Evolutionary conservation across 495 filamentous ascomycete genomes (phyloP).

Genomic region (Astrothelium macrocarpum): DNA sequence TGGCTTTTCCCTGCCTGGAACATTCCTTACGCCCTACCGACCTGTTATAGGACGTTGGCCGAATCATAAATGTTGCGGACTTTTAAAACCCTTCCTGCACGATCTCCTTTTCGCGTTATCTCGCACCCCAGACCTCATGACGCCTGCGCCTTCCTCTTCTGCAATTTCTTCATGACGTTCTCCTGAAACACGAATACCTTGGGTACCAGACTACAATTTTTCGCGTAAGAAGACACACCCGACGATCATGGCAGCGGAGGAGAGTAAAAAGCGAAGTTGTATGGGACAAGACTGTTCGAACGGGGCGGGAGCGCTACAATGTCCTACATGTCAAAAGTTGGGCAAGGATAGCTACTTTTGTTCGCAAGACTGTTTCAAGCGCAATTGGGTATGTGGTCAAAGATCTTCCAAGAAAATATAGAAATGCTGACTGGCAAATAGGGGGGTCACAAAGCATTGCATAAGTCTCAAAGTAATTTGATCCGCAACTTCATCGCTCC

Average conservation of each 20-base stretch:
- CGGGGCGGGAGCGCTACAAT: slow-evolving; percentile 74
- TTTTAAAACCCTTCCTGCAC: background rate
- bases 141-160: too few relatives aligned
- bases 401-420: slow-evolving; percentile 4
- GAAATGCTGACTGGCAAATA: slow-evolving; percentile 30
- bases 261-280: slow-evolving; percentile 55
- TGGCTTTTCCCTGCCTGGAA: background rate
- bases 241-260: background rate
- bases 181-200: too few relatives aligned
- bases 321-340: slow-evolving; percentile 84
- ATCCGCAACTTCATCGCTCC: slow-evolving; percentile 54
- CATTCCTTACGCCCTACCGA: background rate
- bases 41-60: background rate
- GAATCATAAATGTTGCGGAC: background rate
- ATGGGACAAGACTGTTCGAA: slow-evolving; percentile 72
- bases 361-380: slow-evolving; percentile 97
- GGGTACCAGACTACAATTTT: background rate
- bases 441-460: slow-evolving; percentile 75
- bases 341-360: slow-evolving; percentile 93
- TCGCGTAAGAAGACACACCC: background rate
- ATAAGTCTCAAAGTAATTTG: slow-evolving; percentile 75
- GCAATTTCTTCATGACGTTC: too few relatives aligned
- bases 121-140: background rate
- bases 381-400: slow-evolving; percentile 74
- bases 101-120: background rate